Evolutionary conservation across 129 eudicot species (phyloP).

Genomic region (Mikania micrantha): DNA sequence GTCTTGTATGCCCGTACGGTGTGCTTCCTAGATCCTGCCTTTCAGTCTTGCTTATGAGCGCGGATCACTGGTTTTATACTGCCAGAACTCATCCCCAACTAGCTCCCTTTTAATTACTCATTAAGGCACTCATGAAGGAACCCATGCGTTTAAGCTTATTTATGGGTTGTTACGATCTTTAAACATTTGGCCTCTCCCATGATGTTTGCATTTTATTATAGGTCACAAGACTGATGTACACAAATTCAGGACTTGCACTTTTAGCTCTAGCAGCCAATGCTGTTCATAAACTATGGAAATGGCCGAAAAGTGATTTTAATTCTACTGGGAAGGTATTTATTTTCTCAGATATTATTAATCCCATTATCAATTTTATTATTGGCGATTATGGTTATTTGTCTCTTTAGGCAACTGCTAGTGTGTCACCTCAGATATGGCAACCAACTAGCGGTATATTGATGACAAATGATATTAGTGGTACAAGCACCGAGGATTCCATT

Average conservation of each 20-base stretch:
- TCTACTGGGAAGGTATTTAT: constrained; percentile 53
- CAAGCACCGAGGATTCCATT: constrained; percentile 64
- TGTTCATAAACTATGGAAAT: constrained; percentile 78
- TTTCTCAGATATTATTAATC: not conserved
- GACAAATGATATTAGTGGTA: constrained; percentile 70
- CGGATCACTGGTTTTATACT: no score
- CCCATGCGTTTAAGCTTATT: not conserved
- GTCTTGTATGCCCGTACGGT: not conserved
- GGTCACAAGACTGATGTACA: constrained; percentile 71
- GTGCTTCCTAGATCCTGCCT: not conserved
- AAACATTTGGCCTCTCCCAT: not conserved
- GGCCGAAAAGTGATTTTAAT: constrained; percentile 63
- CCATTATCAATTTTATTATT: not conserved
- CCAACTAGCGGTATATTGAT: constrained; percentile 78
- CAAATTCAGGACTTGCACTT: constrained; percentile 60
- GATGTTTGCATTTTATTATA: constrained; percentile 16
- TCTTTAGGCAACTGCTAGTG: constrained; percentile 58
- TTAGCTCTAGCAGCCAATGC: constrained; percentile 77
- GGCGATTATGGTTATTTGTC: constrained; percentile 12
- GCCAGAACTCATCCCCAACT: no score
- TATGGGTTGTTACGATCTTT: not conserved
- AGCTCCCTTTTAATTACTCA: not conserved
- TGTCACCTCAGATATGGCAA: constrained; percentile 68
- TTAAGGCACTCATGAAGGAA: not conserved
- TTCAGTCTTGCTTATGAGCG: not conserved